phyloP scores from a whole-genome alignment of 805 yeast genomes.

The Clavispora carvajalis region DNA sequence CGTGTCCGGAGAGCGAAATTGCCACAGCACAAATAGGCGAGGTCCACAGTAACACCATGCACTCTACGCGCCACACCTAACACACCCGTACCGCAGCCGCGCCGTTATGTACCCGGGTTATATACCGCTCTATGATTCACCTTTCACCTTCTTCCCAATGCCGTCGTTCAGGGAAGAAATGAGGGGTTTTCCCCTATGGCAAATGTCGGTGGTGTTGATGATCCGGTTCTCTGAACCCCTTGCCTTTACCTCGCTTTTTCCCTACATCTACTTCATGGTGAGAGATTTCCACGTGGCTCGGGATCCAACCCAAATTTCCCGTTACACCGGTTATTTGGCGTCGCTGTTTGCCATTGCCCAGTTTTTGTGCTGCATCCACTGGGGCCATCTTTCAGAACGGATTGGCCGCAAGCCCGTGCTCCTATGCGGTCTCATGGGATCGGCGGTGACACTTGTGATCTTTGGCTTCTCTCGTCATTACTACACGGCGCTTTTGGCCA shows the following conservation, averaged over 20 bases:
- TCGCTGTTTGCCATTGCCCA: constrained; percentile 17
- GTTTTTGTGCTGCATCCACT: constrained; percentile 19
- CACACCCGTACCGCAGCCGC: too few species aligned
- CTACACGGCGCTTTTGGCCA: constrained; percentile 24
- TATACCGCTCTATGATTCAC: too few species aligned
- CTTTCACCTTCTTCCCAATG: not conserved
- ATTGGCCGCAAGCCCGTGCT: constrained; percentile 27
- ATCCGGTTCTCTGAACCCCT: constrained; percentile 19
- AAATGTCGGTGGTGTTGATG: constrained; percentile 14
- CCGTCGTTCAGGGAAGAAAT: constrained; percentile 6
- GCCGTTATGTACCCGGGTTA: too few species aligned
- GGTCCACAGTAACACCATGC: too few species aligned
- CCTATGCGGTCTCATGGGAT: constrained; percentile 22
- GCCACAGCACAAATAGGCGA: too few species aligned
- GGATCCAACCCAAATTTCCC: constrained; percentile 14
- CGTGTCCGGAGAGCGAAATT: too few species aligned
- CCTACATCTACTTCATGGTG: constrained; percentile 17
- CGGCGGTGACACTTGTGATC: constrained; percentile 18
- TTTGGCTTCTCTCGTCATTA: constrained; percentile 27
- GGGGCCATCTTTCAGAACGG: constrained; percentile 27
- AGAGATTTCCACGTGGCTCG: constrained; percentile 15
- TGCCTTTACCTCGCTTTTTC: constrained; percentile 17
- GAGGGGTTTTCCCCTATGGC: constrained; percentile 18
- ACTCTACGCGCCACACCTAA: too few species aligned
- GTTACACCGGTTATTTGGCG: constrained; percentile 16